These are phyloP conservation scores for Fusarium denticulatum DNA, from an alignment of 2,329 filamentous ascomycete genomes.

Conservation along the genomic window DNA sequence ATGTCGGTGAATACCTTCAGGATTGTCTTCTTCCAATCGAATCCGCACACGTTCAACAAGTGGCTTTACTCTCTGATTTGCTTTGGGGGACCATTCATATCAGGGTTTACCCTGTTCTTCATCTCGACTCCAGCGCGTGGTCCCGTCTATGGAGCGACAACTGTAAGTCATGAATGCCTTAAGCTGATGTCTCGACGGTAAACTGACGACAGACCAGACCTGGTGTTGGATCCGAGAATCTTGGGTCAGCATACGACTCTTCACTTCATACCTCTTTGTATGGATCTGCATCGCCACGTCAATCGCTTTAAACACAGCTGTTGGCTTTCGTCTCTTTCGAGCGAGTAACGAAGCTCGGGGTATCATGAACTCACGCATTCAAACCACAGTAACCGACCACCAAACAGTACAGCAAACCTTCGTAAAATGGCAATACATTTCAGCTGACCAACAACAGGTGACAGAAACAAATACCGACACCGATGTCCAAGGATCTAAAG, in stretches of 20 bases:
- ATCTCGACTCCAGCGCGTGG: neutral
- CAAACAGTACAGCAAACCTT: neutral
- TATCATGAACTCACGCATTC: neutral
- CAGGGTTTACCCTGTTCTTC: neutral
- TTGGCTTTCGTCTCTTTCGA: neutral
- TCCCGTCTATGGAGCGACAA: neutral
- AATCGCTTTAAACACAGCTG: neutral
- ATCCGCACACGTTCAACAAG: neutral
- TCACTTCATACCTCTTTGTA: neutral
- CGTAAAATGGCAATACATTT: neutral
- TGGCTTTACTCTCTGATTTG: neutral
- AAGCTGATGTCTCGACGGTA: rapidly evolving
- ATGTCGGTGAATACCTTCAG: neutral
- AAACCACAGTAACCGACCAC: neutral
- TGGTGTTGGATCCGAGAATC: neutral
- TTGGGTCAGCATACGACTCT: neutral
- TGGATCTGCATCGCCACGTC: neutral
- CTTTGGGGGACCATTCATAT: neutral
- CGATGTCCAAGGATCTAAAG: rapidly evolving
- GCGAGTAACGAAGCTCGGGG: neutral
- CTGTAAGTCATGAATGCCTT: neutral
- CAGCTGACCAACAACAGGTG: neutral
- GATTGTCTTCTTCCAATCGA: neutral
- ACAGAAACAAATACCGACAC: neutral
- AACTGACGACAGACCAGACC: neutral